Evolutionary conservation across 2,329 filamentous ascomycete genomes (phyloP).

Genomic region (Phialophora expanda): DNA sequence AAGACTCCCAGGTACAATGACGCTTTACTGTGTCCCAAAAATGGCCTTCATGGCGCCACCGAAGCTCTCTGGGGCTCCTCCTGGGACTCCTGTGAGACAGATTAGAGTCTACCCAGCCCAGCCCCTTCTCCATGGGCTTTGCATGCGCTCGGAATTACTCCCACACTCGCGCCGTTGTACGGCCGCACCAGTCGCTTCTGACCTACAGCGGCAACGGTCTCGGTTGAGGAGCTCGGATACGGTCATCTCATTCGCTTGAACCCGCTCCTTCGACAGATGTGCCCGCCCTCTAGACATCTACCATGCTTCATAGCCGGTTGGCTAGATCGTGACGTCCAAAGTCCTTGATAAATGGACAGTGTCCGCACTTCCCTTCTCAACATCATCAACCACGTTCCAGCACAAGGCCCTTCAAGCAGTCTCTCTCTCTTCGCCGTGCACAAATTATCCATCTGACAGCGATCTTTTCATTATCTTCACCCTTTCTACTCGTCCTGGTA

Average conservation of each 20-base stretch:
- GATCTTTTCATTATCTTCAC: neutral
- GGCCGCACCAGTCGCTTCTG: neutral
- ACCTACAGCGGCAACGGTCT: constrained; percentile 19
- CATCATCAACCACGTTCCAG: neutral
- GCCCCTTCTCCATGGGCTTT: neutral
- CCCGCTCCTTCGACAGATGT: neutral
- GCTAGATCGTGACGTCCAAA: neutral
- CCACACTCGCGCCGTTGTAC: constrained; percentile 5
- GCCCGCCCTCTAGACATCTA: constrained; percentile 16
- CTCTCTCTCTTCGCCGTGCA: neutral
- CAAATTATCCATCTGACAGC: neutral
- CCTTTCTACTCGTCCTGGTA: neutral
- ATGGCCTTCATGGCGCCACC: constrained; percentile 1
- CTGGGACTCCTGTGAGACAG: neutral
- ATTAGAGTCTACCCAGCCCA: neutral
- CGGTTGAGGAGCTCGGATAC: constrained; percentile 22
- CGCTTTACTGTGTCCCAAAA: neutral
- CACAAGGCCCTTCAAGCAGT: neutral
- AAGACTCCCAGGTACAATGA: constrained; percentile 1
- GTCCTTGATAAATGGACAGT: constrained; percentile 3
- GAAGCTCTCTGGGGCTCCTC: neutral
- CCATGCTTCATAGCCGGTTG: constrained; percentile 28
- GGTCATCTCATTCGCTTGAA: constrained; percentile 11
- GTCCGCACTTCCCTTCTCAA: constrained; percentile 1
- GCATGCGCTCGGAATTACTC: constrained; percentile 7